A percentile compares a stretch with the other conserved stretches of the same genome.
These are phyloP conservation scores for Phytophthora agathidicida DNA, from an alignment of 352 stramenopile genomes.

Conservation along the genomic window DNA sequence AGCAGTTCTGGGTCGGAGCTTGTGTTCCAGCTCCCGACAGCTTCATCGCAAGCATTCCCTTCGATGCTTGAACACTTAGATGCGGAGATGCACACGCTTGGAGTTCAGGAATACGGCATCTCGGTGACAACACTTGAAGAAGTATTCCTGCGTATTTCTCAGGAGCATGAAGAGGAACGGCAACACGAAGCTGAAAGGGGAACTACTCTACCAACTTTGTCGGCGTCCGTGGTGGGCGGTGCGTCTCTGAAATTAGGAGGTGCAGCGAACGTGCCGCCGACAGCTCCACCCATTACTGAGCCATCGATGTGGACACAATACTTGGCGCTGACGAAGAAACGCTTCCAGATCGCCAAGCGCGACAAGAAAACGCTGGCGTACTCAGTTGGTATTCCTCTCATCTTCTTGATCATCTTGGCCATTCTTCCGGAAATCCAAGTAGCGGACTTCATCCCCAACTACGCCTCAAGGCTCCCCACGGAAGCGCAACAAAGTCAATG, in stretches of 20 bases:
- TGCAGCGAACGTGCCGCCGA: conserved; percentile 4
- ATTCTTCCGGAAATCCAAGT: conserved; percentile 63
- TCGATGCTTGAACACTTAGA: conserved; percentile 91
- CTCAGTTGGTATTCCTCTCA: conserved; percentile 60
- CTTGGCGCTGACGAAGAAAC: conserved; percentile 54
- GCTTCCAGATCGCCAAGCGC: conserved; percentile 62
- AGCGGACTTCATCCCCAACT: conserved; percentile 48
- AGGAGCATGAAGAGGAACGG: conserved; percentile 44
- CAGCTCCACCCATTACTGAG: conserved; percentile 9
- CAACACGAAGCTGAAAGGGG: background rate
- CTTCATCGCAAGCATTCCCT: conserved; percentile 84
- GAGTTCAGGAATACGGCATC: conserved; percentile 94
- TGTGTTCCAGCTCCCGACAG: conserved; percentile 92
- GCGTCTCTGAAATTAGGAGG: conserved; percentile 15
- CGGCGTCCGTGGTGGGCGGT: conserved; percentile 1
- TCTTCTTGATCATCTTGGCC: conserved; percentile 61
- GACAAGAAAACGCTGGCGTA: conserved; percentile 67
- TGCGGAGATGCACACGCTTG: conserved; percentile 39
- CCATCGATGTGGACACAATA: conserved; percentile 52
- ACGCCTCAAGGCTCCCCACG: conserved; percentile 26
- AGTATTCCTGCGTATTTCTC: conserved; percentile 93
- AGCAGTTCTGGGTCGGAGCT: conserved; percentile 94
- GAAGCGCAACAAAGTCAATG: conserved; percentile 32
- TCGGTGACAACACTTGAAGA: conserved; percentile 99
- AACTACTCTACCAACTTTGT: conserved; percentile 1